These are phyloP conservation scores for Podospora pseudocomata DNA, from an alignment of 495 filamentous ascomycete species.

Conservation along the genomic window DNA sequence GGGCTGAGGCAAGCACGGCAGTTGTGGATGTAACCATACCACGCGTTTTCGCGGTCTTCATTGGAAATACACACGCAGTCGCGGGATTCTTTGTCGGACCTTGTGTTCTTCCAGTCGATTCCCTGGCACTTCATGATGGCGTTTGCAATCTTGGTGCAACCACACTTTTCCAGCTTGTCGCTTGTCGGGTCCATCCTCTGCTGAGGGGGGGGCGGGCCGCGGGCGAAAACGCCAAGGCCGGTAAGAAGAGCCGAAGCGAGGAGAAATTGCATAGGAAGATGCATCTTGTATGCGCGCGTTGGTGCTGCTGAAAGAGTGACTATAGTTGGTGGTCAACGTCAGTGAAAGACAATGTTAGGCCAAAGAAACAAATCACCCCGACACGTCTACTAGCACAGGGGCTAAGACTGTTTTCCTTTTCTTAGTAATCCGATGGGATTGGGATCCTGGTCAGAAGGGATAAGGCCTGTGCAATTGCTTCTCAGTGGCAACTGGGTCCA, in stretches of 20 bases:
- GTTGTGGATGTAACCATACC: constrained; percentile 6
- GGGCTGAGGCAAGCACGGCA: constrained; percentile 4
- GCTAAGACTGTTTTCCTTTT: too few relatives aligned
- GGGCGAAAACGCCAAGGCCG: not conserved
- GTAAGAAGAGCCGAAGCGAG: not conserved
- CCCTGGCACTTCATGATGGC: constrained; percentile 3
- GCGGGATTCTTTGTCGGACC: not conserved
- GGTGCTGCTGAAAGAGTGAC: not conserved
- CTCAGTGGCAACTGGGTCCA: too few relatives aligned
- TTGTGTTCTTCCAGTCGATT: not conserved
- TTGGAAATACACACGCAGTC: constrained; percentile 1
- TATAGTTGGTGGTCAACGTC: not conserved
- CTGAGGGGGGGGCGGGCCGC: not conserved
- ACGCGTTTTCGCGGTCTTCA: not conserved
- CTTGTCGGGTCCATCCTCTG: not conserved
- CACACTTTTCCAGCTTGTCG: not conserved
- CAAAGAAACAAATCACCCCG: not conserved
- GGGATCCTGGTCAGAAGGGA: too few relatives aligned
- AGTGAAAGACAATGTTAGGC: not conserved
- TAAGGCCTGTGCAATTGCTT: too few relatives aligned
- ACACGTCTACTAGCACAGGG: too few relatives aligned
- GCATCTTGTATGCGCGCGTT: not conserved
- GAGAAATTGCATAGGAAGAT: not conserved
- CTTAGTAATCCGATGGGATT: too few relatives aligned
- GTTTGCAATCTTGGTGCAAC: not conserved